These are phyloP conservation scores for Xerocomus potaroensis DNA, from an alignment of 768 basidiomycete species.

Conservation along the genomic window DNA sequence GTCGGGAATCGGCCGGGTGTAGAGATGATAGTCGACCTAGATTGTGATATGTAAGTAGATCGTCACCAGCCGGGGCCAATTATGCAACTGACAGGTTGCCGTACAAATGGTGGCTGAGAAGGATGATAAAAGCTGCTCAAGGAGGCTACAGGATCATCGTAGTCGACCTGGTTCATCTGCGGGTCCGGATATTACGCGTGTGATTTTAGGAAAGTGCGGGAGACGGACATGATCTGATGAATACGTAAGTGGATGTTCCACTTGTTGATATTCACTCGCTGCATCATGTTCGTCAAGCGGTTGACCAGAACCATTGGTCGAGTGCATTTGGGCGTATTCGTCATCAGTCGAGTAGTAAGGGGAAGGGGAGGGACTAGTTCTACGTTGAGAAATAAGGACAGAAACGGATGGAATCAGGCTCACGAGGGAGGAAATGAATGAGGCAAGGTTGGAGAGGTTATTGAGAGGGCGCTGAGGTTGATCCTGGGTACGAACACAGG, in stretches of 20 bases:
- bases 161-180: conserved; percentile 26
- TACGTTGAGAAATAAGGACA: conserved; percentile 9
- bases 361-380: conserved; percentile 24
- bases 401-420: background rate
- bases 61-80: conserved; percentile 1
- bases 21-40: conserved; percentile 91
- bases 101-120: conserved; percentile 45
- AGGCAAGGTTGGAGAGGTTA: conserved; percentile 17
- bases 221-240: conserved; percentile 19
- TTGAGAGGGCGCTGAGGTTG: conserved; percentile 37
- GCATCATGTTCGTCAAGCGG: conserved; percentile 14
- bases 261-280: conserved; percentile 20
- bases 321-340: conserved; percentile 32
- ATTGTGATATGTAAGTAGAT: background rate
- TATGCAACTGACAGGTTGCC: conserved; percentile 60
- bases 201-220: background rate
- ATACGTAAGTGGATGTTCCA: conserved; percentile 19
- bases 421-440: conserved; percentile 31
- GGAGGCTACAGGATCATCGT: conserved; percentile 24
- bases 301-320: conserved; percentile 6
- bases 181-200: background rate
- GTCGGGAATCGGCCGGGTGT: conserved; percentile 65
- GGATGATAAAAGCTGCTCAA: conserved; percentile 37
- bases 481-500: conserved; percentile 80
- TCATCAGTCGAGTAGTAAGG: conserved; percentile 30